Base-by-base conservation (phyloP, 139 green algal species). In the Dunaliella sp. region DNA sequence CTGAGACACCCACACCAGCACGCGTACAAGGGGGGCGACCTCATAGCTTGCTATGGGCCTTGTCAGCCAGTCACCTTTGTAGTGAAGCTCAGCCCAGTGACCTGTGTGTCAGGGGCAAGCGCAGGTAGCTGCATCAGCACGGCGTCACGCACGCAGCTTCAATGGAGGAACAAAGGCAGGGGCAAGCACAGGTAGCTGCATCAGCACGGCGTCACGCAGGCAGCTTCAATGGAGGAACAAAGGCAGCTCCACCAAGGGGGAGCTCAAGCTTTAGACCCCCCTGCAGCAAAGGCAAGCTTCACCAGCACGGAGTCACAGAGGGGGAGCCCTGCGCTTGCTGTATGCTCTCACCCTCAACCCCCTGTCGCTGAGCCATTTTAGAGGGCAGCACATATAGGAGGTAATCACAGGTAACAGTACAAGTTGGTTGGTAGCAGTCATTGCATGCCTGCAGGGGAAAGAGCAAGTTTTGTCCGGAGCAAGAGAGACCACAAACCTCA, bases 11-110 rank as follows among this genome's bases (percentile, higher is more conserved):
- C 36, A 34, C 72, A 98, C 93, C 82, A 96, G 88, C 83, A 93
- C 36, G 12, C 90, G 89, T 57, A 96, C 96, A 36, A 98, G 93
- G 72, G 36, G 84, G 1, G 59, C 82, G 3, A 97, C 36, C 92
- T 98, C 95, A 77, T 95, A 93, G 65, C 85, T 90, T 31, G 93
- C 86, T 30, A 97, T 94, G 48, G 95, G 95, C n/a, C 93, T 85
- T 57, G 88, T 65, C 86, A 98, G 90, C 80, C 88, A 92, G 87
- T 98, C 95, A 34, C 95, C 95, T 35, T 90, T 90, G 90, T 96
- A 98, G 2, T 75, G 83, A 77, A 95, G 72, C 31, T 91, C 85
- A 72, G 83, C 81, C 89, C 92, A 94, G 65, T 75, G 88, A 77
- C 91, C 93, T 86, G 86, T 84, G n/a, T n/a, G 25, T 25, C 25